Evolutionary conservation across 2,329 filamentous ascomycete genomes (phyloP), one percentile per base, ranked within the genome.

Genomic region (Massarina eburnea): DNA sequence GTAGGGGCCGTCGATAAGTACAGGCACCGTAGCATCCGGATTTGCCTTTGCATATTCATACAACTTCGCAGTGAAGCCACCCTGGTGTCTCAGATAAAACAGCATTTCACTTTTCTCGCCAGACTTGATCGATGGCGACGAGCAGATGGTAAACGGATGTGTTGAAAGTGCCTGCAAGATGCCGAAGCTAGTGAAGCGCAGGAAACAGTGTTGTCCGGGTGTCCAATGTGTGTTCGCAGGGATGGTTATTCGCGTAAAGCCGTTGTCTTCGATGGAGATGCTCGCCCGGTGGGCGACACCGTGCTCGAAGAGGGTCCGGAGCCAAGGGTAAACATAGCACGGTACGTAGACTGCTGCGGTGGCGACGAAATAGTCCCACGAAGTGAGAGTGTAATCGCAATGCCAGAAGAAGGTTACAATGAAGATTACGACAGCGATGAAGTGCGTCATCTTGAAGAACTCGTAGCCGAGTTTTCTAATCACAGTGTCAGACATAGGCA

Each of bases 291-390:
- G 71, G 20, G 64, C 58, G 33, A 77, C 42, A n/a, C 80, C 79
- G 53, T 81, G 71, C 48, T 77, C 71, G 41, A 82, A 71, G 44
- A 68, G 75, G 2, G 76, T 79, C 12, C 73, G 68, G 35, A 75
- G 64, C 46, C 75, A 71, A 0, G 75, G 63, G 45, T 76, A 76
- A 7, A 76, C 51, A 49, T 75, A 75, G 30, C 70, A 76, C 2
- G 76, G 54, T 0, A 76, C 57, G 59, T 82, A 84, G 6, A 84
- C 54, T 0, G 75, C 72, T 8, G 68, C 80, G 0, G 77, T 74
- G 2, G 77, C 81, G 49, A 85, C 77, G 58, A 84, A 83, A 58
- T 84, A 84, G 65, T 84, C 77, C 78, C 78, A 82, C 2, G 80
- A 81, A 1, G 76, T 74, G 10, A 84, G 68, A 0, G 68, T 73